A percentile compares a stretch with the other conserved stretches of the same genome.
Evolutionary conservation across 2,329 filamentous ascomycete genomes (phyloP).

Genomic region (Cytospora paraplurivora): DNA sequence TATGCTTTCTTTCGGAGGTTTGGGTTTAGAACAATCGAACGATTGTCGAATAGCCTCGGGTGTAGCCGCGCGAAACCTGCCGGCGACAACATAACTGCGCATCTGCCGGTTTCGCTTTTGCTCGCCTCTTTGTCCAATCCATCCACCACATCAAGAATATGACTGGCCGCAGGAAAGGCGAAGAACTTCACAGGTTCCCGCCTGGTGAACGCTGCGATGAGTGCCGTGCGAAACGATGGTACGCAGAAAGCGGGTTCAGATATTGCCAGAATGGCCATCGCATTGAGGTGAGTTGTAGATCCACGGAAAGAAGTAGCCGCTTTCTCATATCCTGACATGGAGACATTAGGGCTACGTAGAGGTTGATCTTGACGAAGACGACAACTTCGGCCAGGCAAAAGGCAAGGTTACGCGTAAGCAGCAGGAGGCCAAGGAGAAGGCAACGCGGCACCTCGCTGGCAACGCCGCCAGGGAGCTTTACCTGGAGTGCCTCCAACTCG

Average conservation of each 20-base stretch:
- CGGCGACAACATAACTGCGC: background rate
- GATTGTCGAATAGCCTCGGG: background rate
- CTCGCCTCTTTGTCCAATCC: background rate
- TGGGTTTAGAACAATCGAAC: background rate
- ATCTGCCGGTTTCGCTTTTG: background rate
- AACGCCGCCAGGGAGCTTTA: slow-evolving; percentile 74
- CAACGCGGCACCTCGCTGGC: slow-evolving; percentile 62
- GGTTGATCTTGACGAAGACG: slow-evolving; percentile 64
- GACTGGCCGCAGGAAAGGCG: slow-evolving; percentile 36
- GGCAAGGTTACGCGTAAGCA: slow-evolving; percentile 59
- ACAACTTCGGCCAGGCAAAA: slow-evolving; percentile 62
- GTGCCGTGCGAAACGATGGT: slow-evolving; percentile 73
- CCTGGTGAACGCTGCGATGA: slow-evolving; percentile 57
- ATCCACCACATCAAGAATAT: slow-evolving; percentile 40
- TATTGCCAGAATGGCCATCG: slow-evolving; percentile 83
- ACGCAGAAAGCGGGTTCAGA: slow-evolving; percentile 72
- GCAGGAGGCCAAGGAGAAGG: slow-evolving; percentile 57
- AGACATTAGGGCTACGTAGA: slow-evolving; percentile 53
- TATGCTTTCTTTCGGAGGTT: background rate
- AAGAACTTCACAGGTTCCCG: slow-evolving; percentile 54
- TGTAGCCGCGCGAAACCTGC: slow-evolving; percentile 13
- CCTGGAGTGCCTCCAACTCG: slow-evolving; percentile 79
- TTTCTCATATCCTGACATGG: slow-evolving; percentile 12
- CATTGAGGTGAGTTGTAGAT: slow-evolving; percentile 60
- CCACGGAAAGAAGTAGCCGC: background rate